A percentile compares a stretch with the other conserved stretches of the same genome.
phyloP scores from a whole-genome alignment of 2,329 filamentous ascomycete species.

The Hymenoscyphus scutula region DNA sequence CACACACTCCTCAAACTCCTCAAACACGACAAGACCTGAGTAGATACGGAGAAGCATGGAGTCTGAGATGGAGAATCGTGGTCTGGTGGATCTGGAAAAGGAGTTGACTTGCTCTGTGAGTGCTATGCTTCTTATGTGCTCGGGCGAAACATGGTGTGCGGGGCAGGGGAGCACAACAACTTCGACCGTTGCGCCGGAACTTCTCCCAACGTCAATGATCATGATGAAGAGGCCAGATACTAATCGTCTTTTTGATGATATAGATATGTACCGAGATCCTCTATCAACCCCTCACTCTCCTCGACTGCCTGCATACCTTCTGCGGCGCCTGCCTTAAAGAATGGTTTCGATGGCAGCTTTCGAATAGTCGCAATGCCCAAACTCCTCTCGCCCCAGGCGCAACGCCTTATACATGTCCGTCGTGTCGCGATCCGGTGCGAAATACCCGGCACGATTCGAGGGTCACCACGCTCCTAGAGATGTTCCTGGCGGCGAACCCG shows the following conservation, averaged over 20 bases:
- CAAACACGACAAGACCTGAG: conserved; percentile 1
- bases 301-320: conserved; percentile 93
- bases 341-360: conserved; percentile 80
- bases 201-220: background rate
- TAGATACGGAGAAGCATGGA: conserved; percentile 2
- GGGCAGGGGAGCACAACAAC: background rate
- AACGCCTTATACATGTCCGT: conserved; percentile 77
- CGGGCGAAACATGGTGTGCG: background rate
- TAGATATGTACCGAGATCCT: conserved; percentile 97
- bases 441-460: conserved; percentile 88
- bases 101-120: conserved; percentile 93
- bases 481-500: conserved; percentile 80
- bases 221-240: conserved; percentile 13
- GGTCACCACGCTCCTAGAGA: conserved; percentile 84
- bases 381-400: conserved; percentile 26
- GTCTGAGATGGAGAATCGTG: conserved; percentile 53
- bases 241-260: conserved; percentile 14
- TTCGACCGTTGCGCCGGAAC: background rate
- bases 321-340: conserved; percentile 94
- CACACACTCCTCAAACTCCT: background rate
- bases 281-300: conserved; percentile 84
- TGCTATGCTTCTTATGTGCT: conserved; percentile 30
- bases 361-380: conserved; percentile 27
- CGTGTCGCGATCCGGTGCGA: conserved; percentile 83
- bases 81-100: conserved; percentile 74